Evolutionary conservation across 75 land plant genomes (phyloP).

Genomic region (Ceratopteris richardii): DNA sequence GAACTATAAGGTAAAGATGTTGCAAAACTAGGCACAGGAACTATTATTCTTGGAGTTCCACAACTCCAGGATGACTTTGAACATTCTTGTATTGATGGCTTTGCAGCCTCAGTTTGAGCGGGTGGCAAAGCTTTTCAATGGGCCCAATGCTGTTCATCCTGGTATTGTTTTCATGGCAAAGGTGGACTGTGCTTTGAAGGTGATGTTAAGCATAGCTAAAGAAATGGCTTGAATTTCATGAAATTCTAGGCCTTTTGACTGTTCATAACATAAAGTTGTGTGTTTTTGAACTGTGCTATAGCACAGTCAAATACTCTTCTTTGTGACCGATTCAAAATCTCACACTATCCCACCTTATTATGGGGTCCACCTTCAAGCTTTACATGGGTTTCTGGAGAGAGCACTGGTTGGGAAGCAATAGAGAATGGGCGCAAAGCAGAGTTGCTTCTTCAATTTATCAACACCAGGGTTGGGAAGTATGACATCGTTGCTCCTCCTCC

Average conservation of each 20-base stretch:
- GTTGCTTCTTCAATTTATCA: conserved; percentile 69
- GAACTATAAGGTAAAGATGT: conserved; percentile 67
- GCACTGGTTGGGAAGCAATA: conserved; percentile 40
- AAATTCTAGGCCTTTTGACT: no score
- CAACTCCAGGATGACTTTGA: conserved; percentile 1
- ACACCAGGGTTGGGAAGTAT: conserved; percentile 70
- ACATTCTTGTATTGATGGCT: not conserved
- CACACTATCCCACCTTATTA: conserved; percentile 72
- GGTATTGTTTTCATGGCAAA: conserved; percentile 71
- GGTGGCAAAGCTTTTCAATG: conserved; percentile 94
- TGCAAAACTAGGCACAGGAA: not conserved
- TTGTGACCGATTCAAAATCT: conserved; percentile 70
- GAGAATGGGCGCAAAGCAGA: conserved; percentile 73
- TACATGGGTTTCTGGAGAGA: conserved; percentile 45
- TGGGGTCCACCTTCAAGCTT: conserved; percentile 76
- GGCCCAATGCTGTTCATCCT: conserved; percentile 79
- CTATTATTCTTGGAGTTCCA: not conserved
- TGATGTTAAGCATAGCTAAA: conserved; percentile 4
- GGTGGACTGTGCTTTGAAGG: conserved; percentile 91
- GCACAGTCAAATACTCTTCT: conserved; percentile 75
- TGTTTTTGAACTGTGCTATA: conserved; percentile 20
- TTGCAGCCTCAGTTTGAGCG: conserved; percentile 89
- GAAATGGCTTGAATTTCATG: no score
- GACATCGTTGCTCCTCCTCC: conserved; percentile 7
- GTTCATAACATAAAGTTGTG: no score